Evolutionary conservation across 805 yeast species (phyloP), one percentile per base, ranked within the genome.

Genomic region (Danielia oregonensis): DNA sequence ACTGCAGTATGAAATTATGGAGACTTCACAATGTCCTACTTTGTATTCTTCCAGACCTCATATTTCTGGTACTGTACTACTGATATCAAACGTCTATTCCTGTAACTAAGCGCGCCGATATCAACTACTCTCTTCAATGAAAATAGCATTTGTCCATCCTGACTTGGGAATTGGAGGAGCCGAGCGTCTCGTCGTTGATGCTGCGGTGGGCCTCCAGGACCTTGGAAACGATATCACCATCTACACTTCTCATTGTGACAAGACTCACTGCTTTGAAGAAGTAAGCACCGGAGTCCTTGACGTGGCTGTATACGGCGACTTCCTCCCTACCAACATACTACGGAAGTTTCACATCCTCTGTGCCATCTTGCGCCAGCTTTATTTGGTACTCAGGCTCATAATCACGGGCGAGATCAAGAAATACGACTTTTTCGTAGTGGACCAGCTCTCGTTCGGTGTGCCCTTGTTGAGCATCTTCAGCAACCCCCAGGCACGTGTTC

Each of bases 121-220:
- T n/a, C n/a, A n/a, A n/a, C n/a, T n/a, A n/a, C n/a, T n/a, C n/a
- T n/a, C n/a, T n/a, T n/a, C n/a, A n/a, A n/a, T 43, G 13, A 78
- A 69, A 40, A 72, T 91, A 23, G 96, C 96, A 2, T 86, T 93
- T 49, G 62, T 93, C 4, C 98, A 93, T 54, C 98, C 98, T 0
- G 98, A 93, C 61, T 64, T 93, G 35, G 98, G 98, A 0, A 91
- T 91, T 37, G 98, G 84, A 4, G 99, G 99, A 4, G 99, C 99
- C 1, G 99, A 93, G 55, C 70, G 99, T 39, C 70, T 94, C n/a
- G 88, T 93, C 2, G 96, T 93, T 1, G 99, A 93, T 60, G 88
- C 95, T 3, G 98, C 97, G 0, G 66, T 87, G 3, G 95, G 96
- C 0, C 63, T 93, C 17, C 87, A 91, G 52, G 70, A 76, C 2